These are phyloP conservation scores for Magnusiomyces clavatus DNA, from an alignment of 1,139 yeast genomes.

Conservation along the genomic window DNA sequence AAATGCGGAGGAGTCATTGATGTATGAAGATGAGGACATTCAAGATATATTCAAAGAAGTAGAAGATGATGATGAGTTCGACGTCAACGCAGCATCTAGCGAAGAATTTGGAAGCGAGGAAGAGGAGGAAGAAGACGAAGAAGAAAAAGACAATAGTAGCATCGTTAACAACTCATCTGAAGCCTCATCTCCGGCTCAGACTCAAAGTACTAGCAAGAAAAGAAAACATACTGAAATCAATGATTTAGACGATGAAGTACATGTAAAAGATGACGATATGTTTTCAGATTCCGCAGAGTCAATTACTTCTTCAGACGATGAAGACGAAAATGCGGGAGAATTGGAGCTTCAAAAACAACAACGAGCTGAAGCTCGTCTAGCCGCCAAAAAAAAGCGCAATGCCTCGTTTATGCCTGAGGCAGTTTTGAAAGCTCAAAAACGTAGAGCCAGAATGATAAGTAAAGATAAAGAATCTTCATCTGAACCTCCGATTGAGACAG, in stretches of 20 bases:
- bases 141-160: constrained; percentile 16
- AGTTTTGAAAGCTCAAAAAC: constrained; percentile 9
- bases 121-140: constrained; percentile 18
- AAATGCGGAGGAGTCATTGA: constrained; percentile 51
- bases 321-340: constrained; percentile 34
- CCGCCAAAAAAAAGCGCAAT: constrained; percentile 18
- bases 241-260: neutral
- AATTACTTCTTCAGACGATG: constrained; percentile 23
- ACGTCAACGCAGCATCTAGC: constrained; percentile 32
- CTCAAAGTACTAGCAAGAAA: no score
- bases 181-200: neutral
- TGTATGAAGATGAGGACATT: constrained; percentile 55
- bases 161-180: neutral
- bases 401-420: constrained; percentile 10
- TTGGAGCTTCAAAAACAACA: constrained; percentile 25
- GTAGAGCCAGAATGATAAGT: constrained; percentile 3
- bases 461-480: constrained; percentile 1
- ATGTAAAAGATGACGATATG: constrained; percentile 24
- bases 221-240: neutral
- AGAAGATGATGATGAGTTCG: constrained; percentile 75
- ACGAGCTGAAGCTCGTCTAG: constrained; percentile 23
- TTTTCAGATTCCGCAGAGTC: constrained; percentile 28
- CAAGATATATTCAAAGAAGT: constrained; percentile 75
- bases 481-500: neutral
- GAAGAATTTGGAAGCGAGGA: constrained; percentile 18